phyloP scores from a whole-genome alignment of 2,329 filamentous ascomycete species.

The Exophiala xenobiotica region DNA sequence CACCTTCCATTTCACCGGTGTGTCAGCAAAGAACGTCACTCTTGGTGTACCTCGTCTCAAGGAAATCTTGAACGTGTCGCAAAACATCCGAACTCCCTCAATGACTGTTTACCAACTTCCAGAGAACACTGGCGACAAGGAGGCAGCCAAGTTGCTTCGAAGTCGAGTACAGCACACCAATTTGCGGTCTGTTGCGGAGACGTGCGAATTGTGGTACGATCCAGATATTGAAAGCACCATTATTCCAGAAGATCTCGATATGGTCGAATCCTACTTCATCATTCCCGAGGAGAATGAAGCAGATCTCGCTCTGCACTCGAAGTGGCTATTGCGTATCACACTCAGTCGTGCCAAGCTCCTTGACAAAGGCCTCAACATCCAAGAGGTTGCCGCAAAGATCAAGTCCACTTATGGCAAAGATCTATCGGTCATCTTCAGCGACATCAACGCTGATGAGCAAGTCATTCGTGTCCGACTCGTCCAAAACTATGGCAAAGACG shows the following conservation, averaged over 20 bases:
- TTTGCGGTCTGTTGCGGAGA: constrained; percentile 82
- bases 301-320: constrained; percentile 68
- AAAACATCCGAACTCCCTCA: constrained; percentile 96
- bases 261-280: constrained; percentile 96
- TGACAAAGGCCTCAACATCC: constrained; percentile 87
- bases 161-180: constrained; percentile 93
- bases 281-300: constrained; percentile 79
- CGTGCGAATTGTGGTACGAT: constrained; percentile 97
- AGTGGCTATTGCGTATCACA: constrained; percentile 91
- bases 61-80: constrained; percentile 97
- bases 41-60: constrained; percentile 98
- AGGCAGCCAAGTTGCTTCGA: constrained; percentile 79
- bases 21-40: constrained; percentile 99
- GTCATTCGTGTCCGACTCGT: constrained; percentile 90
- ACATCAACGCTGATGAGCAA: constrained; percentile 95
- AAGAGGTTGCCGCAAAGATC: constrained; percentile 85
- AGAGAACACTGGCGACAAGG: constrained; percentile 63
- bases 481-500: constrained; percentile 63
- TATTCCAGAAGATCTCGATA: constrained; percentile 83
- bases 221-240: constrained; percentile 82
- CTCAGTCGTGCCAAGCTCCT: constrained; percentile 92
- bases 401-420: constrained; percentile 84
- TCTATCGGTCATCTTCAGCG: constrained; percentile 90
- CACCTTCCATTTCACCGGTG: constrained; percentile 99
- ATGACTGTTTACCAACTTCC: constrained; percentile 87